A percentile compares a stretch with the other conserved stretches of the same genome.
Conservation (phyloP, 495 filamentous ascomycete genomes). For the Hypoxylon rickii region DNA sequence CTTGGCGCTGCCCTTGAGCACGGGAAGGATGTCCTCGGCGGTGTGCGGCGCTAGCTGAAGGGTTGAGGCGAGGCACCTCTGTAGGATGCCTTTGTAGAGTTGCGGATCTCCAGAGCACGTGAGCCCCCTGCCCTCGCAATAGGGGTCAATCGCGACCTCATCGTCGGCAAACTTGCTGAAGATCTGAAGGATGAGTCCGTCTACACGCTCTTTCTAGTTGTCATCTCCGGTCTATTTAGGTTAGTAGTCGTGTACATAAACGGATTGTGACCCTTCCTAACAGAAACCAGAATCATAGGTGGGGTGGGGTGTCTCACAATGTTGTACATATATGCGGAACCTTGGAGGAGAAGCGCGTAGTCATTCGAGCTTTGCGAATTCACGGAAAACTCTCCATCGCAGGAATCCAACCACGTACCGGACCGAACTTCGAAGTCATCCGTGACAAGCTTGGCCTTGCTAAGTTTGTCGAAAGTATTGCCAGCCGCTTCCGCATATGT, state of each 20-base stretch:
- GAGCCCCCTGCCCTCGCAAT: constrained; percentile 63
- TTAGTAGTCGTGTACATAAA: too few relatives aligned
- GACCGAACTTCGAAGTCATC: constrained; percentile 65
- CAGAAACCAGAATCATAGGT: too few relatives aligned
- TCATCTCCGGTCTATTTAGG: constrained; percentile 31
- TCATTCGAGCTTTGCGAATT: constrained; percentile 69
- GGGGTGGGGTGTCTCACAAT: constrained; percentile 40
- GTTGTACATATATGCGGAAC: constrained; percentile 72
- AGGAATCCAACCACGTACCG: constrained; percentile 62
- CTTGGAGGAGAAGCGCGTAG: constrained; percentile 65
- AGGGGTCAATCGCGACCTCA: constrained; percentile 57
- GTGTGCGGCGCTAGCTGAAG: constrained; percentile 71
- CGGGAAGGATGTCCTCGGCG: constrained; percentile 60
- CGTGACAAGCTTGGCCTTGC: constrained; percentile 60
- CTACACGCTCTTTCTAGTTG: constrained; percentile 61
- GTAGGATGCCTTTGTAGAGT: constrained; percentile 78
- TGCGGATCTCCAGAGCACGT: constrained; percentile 69
- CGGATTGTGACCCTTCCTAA: too few relatives aligned
- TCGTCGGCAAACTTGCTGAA: constrained; percentile 60
- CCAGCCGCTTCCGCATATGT: constrained; percentile 72
- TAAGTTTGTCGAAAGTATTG: constrained; percentile 66
- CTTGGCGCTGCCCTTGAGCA: constrained; percentile 64
- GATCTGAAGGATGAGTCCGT: constrained; percentile 59
- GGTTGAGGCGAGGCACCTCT: constrained; percentile 71
- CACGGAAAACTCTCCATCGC: constrained; percentile 57